Conservation (phyloP, 306 rosid genomes). For the Begonia loranthoides region DNA sequence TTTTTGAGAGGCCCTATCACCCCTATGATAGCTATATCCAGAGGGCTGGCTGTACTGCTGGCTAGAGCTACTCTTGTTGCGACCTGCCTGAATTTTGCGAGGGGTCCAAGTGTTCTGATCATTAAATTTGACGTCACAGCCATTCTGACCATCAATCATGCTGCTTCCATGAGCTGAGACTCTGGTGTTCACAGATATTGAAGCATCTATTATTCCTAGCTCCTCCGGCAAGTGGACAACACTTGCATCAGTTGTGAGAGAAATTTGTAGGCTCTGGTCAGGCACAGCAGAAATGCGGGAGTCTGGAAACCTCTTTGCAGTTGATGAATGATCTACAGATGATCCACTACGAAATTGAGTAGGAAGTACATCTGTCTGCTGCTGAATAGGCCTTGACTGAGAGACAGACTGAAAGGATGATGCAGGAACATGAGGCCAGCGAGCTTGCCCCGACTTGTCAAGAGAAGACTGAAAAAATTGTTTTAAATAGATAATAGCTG, state of each 20-base stretch:
- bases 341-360: slow-evolving; percentile 44
- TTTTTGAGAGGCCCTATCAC: slow-evolving; percentile 39
- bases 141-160: slow-evolving; percentile 21
- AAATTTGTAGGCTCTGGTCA: slow-evolving; percentile 41
- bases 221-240: slow-evolving; percentile 65
- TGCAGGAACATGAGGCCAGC: slow-evolving; percentile 66
- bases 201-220: slow-evolving; percentile 52
- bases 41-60: slow-evolving; percentile 59
- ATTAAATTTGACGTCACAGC: slow-evolving; percentile 8
- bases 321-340: slow-evolving; percentile 43
- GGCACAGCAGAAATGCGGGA: slow-evolving; percentile 40
- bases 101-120: slow-evolving; percentile 32
- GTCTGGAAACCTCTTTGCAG: slow-evolving; percentile 35
- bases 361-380: slow-evolving; percentile 34
- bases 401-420: slow-evolving; percentile 52
- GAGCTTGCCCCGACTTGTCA: slow-evolving; percentile 72
- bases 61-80: slow-evolving; percentile 25
- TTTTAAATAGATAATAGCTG: slow-evolving; percentile 11
- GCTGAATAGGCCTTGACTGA: slow-evolving; percentile 33
- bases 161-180: slow-evolving; percentile 20
- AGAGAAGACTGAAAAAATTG: slow-evolving; percentile 46
- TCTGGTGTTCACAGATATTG: slow-evolving; percentile 33
- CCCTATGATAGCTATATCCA: slow-evolving; percentile 53
- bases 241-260: slow-evolving; percentile 37
- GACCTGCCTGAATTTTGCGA: slow-evolving; percentile 33